phyloP scores from a whole-genome alignment of 441 rosid species.

The Erodium texanum region DNA sequence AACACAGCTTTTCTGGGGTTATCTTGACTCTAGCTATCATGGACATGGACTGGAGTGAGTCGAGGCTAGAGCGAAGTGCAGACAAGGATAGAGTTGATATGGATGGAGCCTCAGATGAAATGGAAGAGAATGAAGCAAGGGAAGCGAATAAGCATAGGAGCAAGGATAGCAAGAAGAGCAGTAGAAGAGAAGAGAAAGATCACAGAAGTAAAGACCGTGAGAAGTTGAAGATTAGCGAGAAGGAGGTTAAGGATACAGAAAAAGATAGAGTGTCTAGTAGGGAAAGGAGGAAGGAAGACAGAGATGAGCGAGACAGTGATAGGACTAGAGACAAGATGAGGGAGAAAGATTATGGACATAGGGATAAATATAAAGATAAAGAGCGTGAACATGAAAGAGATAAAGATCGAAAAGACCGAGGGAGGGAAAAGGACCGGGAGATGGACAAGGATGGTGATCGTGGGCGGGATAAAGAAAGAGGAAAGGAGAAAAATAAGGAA shows the following conservation, averaged over 20 bases:
- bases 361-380: constrained; percentile 26
- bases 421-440: constrained; percentile 36
- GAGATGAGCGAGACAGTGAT: constrained; percentile 38
- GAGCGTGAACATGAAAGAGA: constrained; percentile 35
- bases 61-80: not conserved
- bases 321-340: constrained; percentile 32
- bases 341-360: constrained; percentile 25
- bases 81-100: not conserved
- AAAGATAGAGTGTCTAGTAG: constrained; percentile 19
- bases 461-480: constrained; percentile 16
- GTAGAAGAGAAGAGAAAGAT: constrained; percentile 27
- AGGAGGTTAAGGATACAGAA: constrained; percentile 23
- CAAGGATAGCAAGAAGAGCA: constrained; percentile 27
- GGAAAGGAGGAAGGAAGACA: constrained; percentile 24
- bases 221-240: constrained; percentile 18
- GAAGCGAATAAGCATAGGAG: constrained; percentile 33
- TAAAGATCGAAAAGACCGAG: constrained; percentile 35
- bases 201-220: constrained; percentile 45
- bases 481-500: constrained; percentile 22
- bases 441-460: constrained; percentile 20
- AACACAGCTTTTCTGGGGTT: too few relatives aligned
- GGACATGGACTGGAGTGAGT: not conserved
- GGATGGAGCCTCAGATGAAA: constrained; percentile 15
- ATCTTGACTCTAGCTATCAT: too few relatives aligned
- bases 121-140: constrained; percentile 24